Evolutionary conservation across 345 rosid genomes (phyloP).

Genomic region (Citrus reticulata): DNA sequence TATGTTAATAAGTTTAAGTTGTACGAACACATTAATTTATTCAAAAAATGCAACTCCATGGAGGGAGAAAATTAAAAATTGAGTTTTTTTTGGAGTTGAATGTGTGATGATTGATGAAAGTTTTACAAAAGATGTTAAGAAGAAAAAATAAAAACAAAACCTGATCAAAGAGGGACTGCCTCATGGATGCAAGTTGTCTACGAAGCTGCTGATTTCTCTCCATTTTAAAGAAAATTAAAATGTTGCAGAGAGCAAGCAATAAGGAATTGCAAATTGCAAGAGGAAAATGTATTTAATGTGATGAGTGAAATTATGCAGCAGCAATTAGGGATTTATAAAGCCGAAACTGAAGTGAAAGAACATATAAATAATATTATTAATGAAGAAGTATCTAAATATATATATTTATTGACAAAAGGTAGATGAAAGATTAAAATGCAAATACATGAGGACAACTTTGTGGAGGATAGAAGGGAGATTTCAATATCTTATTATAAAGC

Average conservation of each 20-base stretch:
- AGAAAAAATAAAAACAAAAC: constrained; percentile 16
- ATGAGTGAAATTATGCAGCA: constrained; percentile 6
- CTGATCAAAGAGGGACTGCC: constrained; percentile 74
- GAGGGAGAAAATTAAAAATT: neutral
- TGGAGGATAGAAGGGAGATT: neutral
- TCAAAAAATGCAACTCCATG: neutral
- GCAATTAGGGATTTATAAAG: constrained; percentile 23
- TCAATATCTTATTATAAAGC: neutral
- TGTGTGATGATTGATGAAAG: neutral
- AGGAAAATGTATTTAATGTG: neutral
- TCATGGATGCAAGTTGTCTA: constrained; percentile 47
- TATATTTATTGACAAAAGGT: too few species aligned
- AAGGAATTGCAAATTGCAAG: neutral
- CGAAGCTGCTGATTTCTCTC: constrained; percentile 38
- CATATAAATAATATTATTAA: neutral
- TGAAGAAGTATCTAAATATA: neutral
- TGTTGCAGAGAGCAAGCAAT: constrained; percentile 7
- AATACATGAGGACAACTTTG: too few species aligned
- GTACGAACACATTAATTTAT: neutral
- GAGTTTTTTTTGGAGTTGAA: neutral
- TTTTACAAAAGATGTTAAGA: neutral
- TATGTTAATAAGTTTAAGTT: neutral
- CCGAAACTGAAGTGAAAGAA: neutral
- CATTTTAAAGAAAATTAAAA: constrained; percentile 15
- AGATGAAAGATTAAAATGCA: too few species aligned